Percentiles rank a stretch among this genome's conserved stretches.
These are phyloP conservation scores for Rhodotorula sp. DNA, from an alignment of 1,284 basidiomycete species.

Conservation along the genomic window DNA sequence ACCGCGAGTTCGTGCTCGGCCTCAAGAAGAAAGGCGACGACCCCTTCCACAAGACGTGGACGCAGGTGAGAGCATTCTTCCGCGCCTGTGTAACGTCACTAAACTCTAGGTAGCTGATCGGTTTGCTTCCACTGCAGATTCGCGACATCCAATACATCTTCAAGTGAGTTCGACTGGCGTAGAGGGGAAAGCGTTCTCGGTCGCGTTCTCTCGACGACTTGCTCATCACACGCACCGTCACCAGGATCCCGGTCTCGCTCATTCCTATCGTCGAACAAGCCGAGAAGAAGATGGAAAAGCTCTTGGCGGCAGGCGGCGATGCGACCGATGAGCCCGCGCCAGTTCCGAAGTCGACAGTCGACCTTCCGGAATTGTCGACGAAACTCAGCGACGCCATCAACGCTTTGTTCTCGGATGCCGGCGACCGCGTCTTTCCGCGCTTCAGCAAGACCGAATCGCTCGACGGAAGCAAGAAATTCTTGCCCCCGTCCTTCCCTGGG, in stretches of 20 bases:
- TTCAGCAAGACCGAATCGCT: too few relatives aligned
- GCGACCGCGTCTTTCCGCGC: too few relatives aligned
- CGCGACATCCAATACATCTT: conserved; percentile 23
- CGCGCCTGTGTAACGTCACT: neutral
- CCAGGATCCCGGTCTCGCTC: conserved; percentile 4
- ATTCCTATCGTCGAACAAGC: neutral
- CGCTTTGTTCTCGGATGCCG: neutral
- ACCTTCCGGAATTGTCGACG: too few relatives aligned
- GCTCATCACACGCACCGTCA: neutral
- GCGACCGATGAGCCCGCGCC: too few relatives aligned
- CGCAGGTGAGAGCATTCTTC: neutral
- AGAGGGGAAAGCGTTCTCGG: too few relatives aligned
- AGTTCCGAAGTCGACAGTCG: too few relatives aligned
- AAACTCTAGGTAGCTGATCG: neutral
- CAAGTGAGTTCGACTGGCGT: neutral
- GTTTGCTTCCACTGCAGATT: neutral
- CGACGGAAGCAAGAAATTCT: too few relatives aligned
- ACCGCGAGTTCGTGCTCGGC: conserved; percentile 19
- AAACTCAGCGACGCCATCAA: neutral
- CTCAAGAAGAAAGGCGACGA: conserved; percentile 3
- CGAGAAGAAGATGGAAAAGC: conserved; percentile 2
- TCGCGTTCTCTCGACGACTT: neutral
- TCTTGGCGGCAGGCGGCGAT: neutral
- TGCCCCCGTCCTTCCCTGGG: too few relatives aligned
- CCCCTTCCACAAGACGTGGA: conserved; percentile 4